Base-by-base conservation (phyloP, 2,329 filamentous ascomycete species). In the Endocalyx cinctus region DNA sequence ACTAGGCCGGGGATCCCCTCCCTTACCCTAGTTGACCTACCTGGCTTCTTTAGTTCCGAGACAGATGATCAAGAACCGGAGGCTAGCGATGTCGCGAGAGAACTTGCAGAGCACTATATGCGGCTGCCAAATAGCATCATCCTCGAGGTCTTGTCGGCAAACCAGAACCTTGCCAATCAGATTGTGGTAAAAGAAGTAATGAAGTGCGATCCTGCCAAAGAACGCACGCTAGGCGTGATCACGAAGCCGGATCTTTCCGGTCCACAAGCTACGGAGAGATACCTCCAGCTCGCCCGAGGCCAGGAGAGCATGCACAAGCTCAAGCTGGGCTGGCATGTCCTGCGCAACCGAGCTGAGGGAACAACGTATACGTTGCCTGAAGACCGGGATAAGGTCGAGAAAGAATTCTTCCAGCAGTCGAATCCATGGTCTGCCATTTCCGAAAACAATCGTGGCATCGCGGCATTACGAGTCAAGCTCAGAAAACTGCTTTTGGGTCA, bases 11-110 rank as follows among this genome's bases (percentile, higher is more conserved):
- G 56, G 2, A 59, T 62, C 23, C 66, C 66, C 3, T 64, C 74
- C 13, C 55, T 79, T 12, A 79, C 74, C 0, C 58, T 79, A 19
- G 72, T 79, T 2, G 74, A 79, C 46, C 58, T 79, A 1, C 75
- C 74, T 1, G 74, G 75, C 3, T 51, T 80, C 10, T 70, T 76
- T 37, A 57, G 66, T 12, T 59, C 62, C 0, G 55, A 62, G 7
- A 66, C 58, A 22, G 61, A 63, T 20, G 52, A 64, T 2, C 65
- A 74, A 40, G 62, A 63, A 0, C 54, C 53, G 4, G 46, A 53
- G 3, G 69, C 70, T 27, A 59, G 63, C 1, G 47, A 59, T 3
- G 41, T 66, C 3, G 67, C 79, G 11, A 39, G 57, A 8, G 41
- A 60, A 0, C 52, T 79, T 17, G 69, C 77, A 1, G 42, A 63